phyloP scores from a whole-genome alignment of 2,329 filamentous ascomycete genomes.

The Aspergillus sp. region DNA sequence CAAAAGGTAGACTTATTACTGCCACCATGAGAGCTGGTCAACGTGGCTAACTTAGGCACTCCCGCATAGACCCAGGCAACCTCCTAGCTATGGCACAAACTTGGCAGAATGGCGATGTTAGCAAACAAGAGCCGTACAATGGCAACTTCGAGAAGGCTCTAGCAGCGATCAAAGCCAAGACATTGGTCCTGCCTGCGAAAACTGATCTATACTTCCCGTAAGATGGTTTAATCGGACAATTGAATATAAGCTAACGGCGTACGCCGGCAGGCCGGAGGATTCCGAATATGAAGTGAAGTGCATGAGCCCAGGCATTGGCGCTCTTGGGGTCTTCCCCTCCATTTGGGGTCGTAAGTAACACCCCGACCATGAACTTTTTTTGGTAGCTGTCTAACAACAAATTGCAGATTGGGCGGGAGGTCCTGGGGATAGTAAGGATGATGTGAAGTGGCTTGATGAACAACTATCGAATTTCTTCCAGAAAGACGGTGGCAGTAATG shows the following conservation, averaged over 20 bases:
- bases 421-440: conserved; percentile 68
- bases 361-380: background rate
- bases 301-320: conserved; percentile 61
- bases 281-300: conserved; percentile 69
- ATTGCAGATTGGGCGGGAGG: conserved; percentile 61
- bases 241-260: conserved; percentile 9
- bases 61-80: conserved; percentile 64
- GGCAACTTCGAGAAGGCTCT: conserved; percentile 66
- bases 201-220: conserved; percentile 80
- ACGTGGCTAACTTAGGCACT: background rate
- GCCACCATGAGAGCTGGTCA: background rate
- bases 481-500: conserved; percentile 8
- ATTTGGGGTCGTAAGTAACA: conserved; percentile 62
- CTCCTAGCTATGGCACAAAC: conserved; percentile 73
- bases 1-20: conserved; percentile 51
- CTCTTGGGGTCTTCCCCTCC: conserved; percentile 55
- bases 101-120: conserved; percentile 74
- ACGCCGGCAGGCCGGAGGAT: conserved; percentile 66
- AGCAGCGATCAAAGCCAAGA: conserved; percentile 69
- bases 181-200: conserved; percentile 67
- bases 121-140: conserved; percentile 66
- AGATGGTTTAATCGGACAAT: conserved; percentile 23
- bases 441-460: conserved; percentile 70
- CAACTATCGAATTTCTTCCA: conserved; percentile 57
- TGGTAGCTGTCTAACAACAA: conserved; percentile 15